phyloP scores from a whole-genome alignment of 306 rosid species.

The peach (Prunus persica) region DNA sequence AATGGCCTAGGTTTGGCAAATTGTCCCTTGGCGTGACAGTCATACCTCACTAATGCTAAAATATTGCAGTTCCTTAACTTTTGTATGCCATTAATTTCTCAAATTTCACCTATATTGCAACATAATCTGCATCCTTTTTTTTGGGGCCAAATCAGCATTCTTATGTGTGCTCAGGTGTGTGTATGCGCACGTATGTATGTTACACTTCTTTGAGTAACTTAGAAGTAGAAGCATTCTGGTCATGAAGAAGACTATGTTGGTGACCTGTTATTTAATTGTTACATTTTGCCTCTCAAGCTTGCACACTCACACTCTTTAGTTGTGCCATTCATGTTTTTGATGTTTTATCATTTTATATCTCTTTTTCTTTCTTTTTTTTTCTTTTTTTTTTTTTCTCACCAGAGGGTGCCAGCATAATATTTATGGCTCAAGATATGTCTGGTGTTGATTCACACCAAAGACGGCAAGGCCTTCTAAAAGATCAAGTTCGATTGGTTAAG shows the following conservation, averaged over 20 bases:
- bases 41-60: neutral
- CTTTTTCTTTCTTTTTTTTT: conserved; percentile 11
- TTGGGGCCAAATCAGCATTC: too few species aligned
- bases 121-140: neutral
- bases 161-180: neutral
- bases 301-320: neutral
- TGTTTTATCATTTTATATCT: conserved; percentile 14
- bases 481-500: conserved; percentile 80
- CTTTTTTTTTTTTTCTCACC: neutral
- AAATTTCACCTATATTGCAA: neutral
- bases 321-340: conserved; percentile 16
- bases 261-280: neutral
- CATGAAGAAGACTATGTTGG: neutral
- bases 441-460: conserved; percentile 53
- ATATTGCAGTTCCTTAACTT: neutral
- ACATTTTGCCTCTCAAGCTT: neutral
- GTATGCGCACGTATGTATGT: neutral
- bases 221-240: neutral
- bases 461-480: conserved; percentile 84
- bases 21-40: neutral
- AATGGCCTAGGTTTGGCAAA: neutral
- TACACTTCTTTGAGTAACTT: neutral
- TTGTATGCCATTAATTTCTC: neutral
- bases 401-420: conserved; percentile 32
- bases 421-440: conserved; percentile 59